Conservation (phyloP, 306 rosid genomes). For the Begonia loranthoides region DNA sequence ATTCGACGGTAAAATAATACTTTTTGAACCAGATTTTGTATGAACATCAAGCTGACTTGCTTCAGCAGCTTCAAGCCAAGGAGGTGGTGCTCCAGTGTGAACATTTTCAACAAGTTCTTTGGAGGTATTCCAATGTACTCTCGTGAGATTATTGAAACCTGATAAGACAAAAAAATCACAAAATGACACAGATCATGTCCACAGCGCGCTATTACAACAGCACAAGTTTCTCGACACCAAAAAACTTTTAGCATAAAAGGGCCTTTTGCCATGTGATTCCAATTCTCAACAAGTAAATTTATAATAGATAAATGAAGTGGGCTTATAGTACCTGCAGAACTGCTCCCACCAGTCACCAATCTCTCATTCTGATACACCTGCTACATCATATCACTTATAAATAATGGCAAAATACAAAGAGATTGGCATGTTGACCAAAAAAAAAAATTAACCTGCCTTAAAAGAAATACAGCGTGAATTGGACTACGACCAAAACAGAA, state of each 20-base stretch:
- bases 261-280: no score
- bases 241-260: no score
- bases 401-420: no score
- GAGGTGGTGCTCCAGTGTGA: slow-evolving; percentile 72
- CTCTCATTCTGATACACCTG: slow-evolving; percentile 28
- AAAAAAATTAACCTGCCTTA: no score
- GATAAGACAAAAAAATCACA: slow-evolving; percentile 17
- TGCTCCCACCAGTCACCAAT: slow-evolving; percentile 26
- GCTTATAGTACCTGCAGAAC: slow-evolving; percentile 36
- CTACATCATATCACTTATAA: slow-evolving; percentile 8
- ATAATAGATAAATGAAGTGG: no score
- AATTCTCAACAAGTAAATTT: no score
- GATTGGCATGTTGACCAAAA: no score
- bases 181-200: neutral
- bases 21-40: slow-evolving; percentile 16
- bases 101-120: slow-evolving; percentile 42
- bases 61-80: slow-evolving; percentile 60
- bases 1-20: slow-evolving; percentile 23
- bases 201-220: no score
- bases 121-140: slow-evolving; percentile 18
- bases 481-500: no score
- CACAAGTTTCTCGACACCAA: no score
- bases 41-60: slow-evolving; percentile 28
- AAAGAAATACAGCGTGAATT: no score
- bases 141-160: slow-evolving; percentile 43